Percentiles rank a stretch among this genome's conserved stretches.
Evolutionary conservation across 768 basidiomycete species (phyloP).

Genomic region (Leccinum variicolor): DNA sequence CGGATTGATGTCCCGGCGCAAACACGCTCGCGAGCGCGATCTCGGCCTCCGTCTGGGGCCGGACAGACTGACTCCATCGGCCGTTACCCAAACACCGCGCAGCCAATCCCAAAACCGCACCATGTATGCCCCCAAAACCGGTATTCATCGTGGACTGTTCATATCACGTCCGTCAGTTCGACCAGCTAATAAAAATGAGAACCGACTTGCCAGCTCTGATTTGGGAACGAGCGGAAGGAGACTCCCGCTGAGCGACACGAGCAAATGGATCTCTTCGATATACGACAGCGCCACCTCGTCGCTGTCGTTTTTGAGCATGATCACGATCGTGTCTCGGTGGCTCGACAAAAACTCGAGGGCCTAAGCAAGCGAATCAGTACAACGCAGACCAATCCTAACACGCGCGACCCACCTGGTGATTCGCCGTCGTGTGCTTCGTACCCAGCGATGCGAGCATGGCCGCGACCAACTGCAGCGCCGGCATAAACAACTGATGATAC

Average conservation of each 20-base stretch:
- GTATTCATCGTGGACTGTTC: slow-evolving; percentile 53
- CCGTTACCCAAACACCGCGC: slow-evolving; percentile 64
- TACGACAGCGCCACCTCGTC: slow-evolving; percentile 59
- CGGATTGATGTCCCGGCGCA: slow-evolving; percentile 52
- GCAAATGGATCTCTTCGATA: slow-evolving; percentile 76
- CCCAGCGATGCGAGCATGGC: slow-evolving; percentile 79
- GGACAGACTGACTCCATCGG: slow-evolving; percentile 53
- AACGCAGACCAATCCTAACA: neutral
- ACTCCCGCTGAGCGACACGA: slow-evolving; percentile 67
- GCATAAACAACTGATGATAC: slow-evolving; percentile 89
- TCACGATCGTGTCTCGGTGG: slow-evolving; percentile 81
- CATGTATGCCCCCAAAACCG: slow-evolving; percentile 84
- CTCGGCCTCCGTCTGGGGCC: slow-evolving; percentile 67
- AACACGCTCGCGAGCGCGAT: slow-evolving; percentile 48
- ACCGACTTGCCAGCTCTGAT: slow-evolving; percentile 66
- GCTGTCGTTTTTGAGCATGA: slow-evolving; percentile 74
- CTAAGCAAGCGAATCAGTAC: neutral
- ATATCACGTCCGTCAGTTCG: neutral
- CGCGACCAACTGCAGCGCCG: slow-evolving; percentile 77
- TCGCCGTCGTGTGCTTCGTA: slow-evolving; percentile 58
- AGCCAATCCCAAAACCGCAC: slow-evolving; percentile 70
- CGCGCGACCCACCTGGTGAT: slow-evolving; percentile 54
- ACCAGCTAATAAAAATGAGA: neutral
- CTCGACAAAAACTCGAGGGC: slow-evolving; percentile 72
- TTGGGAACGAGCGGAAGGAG: slow-evolving; percentile 71